Evolutionary conservation across 805 yeast genomes (phyloP).

Genomic region (Groenewaldozyma salmanticensis): DNA sequence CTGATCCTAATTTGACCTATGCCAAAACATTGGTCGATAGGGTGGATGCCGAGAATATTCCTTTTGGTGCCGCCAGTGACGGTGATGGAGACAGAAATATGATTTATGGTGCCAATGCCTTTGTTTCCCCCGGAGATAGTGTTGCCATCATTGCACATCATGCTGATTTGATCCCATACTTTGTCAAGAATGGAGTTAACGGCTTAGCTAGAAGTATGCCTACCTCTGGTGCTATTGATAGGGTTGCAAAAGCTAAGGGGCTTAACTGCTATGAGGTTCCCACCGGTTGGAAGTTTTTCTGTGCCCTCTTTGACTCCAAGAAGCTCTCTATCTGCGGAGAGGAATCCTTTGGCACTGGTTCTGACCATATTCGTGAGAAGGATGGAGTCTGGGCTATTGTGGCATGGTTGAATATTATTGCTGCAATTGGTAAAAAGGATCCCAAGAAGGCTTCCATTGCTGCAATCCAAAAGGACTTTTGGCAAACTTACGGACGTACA

Average conservation of each 20-base stretch:
- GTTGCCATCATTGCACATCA: conserved; percentile 96
- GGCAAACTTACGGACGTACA: conserved; percentile 92
- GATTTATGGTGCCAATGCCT: conserved; percentile 92
- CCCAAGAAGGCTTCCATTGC: conserved; percentile 64
- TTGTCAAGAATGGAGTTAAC: conserved; percentile 70
- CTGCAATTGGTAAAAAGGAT: conserved; percentile 55
- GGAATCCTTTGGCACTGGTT: conserved; percentile 96
- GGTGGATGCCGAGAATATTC: conserved; percentile 74
- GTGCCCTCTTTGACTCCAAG: conserved; percentile 87
- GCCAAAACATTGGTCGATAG: conserved; percentile 77
- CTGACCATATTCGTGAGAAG: conserved; percentile 93
- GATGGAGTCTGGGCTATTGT: conserved; percentile 97
- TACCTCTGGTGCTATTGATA: conserved; percentile 86
- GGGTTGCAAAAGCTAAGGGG: conserved; percentile 73
- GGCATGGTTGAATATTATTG: conserved; percentile 94
- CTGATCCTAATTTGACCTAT: conserved; percentile 94
- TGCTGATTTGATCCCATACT: conserved; percentile 87
- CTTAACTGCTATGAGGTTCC: conserved; percentile 87
- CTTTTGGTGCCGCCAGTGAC: conserved; percentile 98
- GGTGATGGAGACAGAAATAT: conserved; percentile 99
- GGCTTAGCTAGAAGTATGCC: conserved; percentile 98
- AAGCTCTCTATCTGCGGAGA: conserved; percentile 96
- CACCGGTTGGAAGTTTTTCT: conserved; percentile 98
- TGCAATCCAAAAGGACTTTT: conserved; percentile 73
- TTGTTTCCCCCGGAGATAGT: conserved; percentile 97